phyloP scores from a whole-genome alignment of 495 filamentous ascomycete genomes.

The Melanomma pulvis-pyrius region DNA sequence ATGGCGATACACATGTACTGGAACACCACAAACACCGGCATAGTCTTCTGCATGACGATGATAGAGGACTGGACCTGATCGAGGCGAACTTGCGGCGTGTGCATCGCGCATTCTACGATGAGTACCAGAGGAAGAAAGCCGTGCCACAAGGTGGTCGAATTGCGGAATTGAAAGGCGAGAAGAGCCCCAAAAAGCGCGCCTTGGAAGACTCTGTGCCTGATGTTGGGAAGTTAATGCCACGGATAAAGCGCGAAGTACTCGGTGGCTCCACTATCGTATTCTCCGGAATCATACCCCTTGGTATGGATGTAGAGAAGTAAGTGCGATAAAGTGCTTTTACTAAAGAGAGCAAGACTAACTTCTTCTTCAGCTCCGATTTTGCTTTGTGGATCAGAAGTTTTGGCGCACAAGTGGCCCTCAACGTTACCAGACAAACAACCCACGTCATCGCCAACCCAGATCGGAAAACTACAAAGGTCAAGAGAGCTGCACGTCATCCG shows the following conservation, averaged over 20 bases:
- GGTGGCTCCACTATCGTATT: slow-evolving; percentile 73
- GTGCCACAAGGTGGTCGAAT: slow-evolving; percentile 60
- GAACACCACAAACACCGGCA: slow-evolving; percentile 61
- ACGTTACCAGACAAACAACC: slow-evolving; percentile 61
- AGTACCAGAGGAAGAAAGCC: slow-evolving; percentile 64
- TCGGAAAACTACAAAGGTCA: slow-evolving; percentile 81
- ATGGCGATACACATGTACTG: slow-evolving; percentile 49
- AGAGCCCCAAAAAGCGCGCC: slow-evolving; percentile 52
- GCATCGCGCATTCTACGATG: slow-evolving; percentile 77
- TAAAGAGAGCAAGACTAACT: slow-evolving; percentile 20
- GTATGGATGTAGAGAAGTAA: slow-evolving; percentile 67
- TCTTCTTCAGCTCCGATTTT: slow-evolving; percentile 66
- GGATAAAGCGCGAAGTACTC: slow-evolving; percentile 73
- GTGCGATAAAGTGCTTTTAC: slow-evolving; percentile 18
- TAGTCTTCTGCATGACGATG: slow-evolving; percentile 82
- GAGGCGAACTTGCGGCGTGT: slow-evolving; percentile 72
- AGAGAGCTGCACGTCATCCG: slow-evolving; percentile 67
- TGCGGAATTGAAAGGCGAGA: slow-evolving; percentile 60
- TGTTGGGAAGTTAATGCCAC: slow-evolving; percentile 77
- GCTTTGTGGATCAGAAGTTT: slow-evolving; percentile 82
- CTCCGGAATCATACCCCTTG: slow-evolving; percentile 83
- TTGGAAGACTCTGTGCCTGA: slow-evolving; percentile 76
- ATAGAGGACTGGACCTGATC: slow-evolving; percentile 74
- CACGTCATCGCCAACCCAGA: slow-evolving; percentile 74
- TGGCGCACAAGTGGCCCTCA: slow-evolving; percentile 70